Conservation (phyloP, 2,329 filamentous ascomycete species). For the Neospermospora avenae region DNA sequence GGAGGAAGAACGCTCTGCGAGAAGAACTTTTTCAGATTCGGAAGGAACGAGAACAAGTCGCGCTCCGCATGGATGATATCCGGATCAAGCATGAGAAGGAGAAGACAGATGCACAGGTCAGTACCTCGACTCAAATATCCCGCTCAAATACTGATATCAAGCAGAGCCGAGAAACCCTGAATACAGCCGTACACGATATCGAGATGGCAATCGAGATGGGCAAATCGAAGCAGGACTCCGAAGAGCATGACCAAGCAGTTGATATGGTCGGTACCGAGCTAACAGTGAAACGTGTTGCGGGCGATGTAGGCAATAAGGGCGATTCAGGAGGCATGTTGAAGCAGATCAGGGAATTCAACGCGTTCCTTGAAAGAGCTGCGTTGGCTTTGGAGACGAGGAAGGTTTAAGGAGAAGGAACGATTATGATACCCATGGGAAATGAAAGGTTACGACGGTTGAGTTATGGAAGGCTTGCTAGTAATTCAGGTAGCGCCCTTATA, state of each 20-base stretch:
- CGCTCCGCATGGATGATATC: slow-evolving; percentile 60
- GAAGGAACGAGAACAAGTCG: slow-evolving; percentile 59
- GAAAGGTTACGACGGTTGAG: neutral
- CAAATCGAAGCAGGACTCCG: slow-evolving; percentile 47
- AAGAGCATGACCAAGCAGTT: slow-evolving; percentile 43
- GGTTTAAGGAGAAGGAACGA: slow-evolving; percentile 6
- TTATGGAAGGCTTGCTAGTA: neutral
- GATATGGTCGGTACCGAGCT: slow-evolving; percentile 57
- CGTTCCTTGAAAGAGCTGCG: slow-evolving; percentile 59
- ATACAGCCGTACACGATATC: slow-evolving; percentile 58
- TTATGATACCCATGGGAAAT: slow-evolving; percentile 18
- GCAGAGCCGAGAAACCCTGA: slow-evolving; percentile 48
- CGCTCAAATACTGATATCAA: neutral
- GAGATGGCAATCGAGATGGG: slow-evolving; percentile 53
- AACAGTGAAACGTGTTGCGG: slow-evolving; percentile 50
- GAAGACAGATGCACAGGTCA: slow-evolving; percentile 49
- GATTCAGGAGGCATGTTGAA: slow-evolving; percentile 51
- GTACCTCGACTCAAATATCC: slow-evolving; percentile 20
- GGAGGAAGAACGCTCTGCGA: slow-evolving; percentile 52
- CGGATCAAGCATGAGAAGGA: slow-evolving; percentile 56
- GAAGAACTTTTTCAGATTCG: slow-evolving; percentile 59
- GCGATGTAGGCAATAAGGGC: slow-evolving; percentile 49
- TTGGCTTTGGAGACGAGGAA: slow-evolving; percentile 47
- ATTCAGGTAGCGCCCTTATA: too few relatives aligned
- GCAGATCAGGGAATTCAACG: slow-evolving; percentile 60